Conservation (phyloP, 352 stramenopile genomes). For the Phytophthora agathidicida region DNA sequence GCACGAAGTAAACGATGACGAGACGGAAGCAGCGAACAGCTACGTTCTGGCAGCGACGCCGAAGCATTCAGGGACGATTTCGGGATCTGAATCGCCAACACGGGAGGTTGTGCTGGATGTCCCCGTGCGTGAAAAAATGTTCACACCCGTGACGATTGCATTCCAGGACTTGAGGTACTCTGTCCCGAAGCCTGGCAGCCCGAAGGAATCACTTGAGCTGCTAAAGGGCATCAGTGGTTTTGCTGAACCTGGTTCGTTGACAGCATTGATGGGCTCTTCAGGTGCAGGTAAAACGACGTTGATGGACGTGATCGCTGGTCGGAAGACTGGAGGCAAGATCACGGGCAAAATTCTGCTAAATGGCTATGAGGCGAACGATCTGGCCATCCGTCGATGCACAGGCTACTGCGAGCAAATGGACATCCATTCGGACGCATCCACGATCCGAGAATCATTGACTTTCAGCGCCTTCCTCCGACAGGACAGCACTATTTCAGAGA, state of each 20-base stretch:
- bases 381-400: conserved; percentile 48
- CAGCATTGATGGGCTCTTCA: conserved; percentile 82
- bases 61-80: conserved; percentile 15
- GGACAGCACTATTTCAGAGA: conserved; percentile 23
- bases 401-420: conserved; percentile 84
- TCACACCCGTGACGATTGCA: conserved; percentile 33
- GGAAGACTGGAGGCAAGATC: conserved; percentile 57
- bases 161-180: conserved; percentile 45
- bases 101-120: conserved; percentile 15
- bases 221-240: conserved; percentile 56
- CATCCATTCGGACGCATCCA: conserved; percentile 82
- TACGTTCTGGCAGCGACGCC: conserved; percentile 23
- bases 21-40: conserved; percentile 1
- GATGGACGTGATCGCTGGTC: conserved; percentile 18
- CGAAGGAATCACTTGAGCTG: conserved; percentile 43
- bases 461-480: conserved; percentile 38
- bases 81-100: conserved; percentile 1
- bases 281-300: conserved; percentile 40
- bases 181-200: conserved; percentile 34
- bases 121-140: conserved; percentile 13
- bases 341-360: conserved; percentile 58
- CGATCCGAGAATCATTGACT: conserved; percentile 66
- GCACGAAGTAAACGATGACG: neutral
- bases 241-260: conserved; percentile 64
- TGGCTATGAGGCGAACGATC: conserved; percentile 40